phyloP scores from a whole-genome alignment of 1,284 basidiomycete genomes.

The Rhodotorula sp. region DNA sequence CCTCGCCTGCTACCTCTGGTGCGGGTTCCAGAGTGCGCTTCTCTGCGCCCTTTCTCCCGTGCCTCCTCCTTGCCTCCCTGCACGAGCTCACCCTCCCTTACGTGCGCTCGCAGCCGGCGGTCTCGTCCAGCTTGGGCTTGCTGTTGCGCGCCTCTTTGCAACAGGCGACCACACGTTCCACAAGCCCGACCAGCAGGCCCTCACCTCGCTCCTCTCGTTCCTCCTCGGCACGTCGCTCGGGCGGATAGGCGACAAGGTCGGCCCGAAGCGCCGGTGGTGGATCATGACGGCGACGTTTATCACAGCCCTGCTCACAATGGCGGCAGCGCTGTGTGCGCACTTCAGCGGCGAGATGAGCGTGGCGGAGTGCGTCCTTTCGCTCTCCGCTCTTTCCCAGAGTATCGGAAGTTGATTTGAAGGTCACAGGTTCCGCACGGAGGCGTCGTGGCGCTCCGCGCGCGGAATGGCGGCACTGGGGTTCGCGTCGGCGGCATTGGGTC shows the following conservation, averaged over 20 bases:
- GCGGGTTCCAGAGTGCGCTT: constrained; percentile 69
- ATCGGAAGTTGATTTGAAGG: no score
- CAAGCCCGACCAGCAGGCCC: constrained; percentile 75
- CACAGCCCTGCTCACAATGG: constrained; percentile 73
- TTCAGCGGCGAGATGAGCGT: constrained; percentile 58
- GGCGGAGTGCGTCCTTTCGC: constrained; percentile 66
- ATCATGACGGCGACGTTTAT: constrained; percentile 68
- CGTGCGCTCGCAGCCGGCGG: constrained; percentile 47
- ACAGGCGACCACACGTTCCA: constrained; percentile 64
- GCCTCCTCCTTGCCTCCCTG: not conserved
- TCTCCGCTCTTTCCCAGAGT: constrained; percentile 61
- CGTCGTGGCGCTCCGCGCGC: constrained; percentile 48
- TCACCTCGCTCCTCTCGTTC: constrained; percentile 74
- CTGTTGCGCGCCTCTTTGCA: constrained; percentile 64
- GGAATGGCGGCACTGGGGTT: constrained; percentile 72
- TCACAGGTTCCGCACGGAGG: constrained; percentile 18
- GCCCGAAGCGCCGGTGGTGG: constrained; percentile 72
- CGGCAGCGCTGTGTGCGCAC: constrained; percentile 67
- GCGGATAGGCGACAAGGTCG: constrained; percentile 58
- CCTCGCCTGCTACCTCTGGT: constrained; percentile 78
- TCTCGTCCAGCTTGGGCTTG: constrained; percentile 61
- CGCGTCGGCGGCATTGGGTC: constrained; percentile 57
- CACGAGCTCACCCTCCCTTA: not conserved
- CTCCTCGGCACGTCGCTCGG: constrained; percentile 54
- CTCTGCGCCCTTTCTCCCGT: not conserved